Evolutionary conservation across 768 basidiomycete species (phyloP), one percentile per base, ranked within the genome.

Genomic region (Galerina marginata): DNA sequence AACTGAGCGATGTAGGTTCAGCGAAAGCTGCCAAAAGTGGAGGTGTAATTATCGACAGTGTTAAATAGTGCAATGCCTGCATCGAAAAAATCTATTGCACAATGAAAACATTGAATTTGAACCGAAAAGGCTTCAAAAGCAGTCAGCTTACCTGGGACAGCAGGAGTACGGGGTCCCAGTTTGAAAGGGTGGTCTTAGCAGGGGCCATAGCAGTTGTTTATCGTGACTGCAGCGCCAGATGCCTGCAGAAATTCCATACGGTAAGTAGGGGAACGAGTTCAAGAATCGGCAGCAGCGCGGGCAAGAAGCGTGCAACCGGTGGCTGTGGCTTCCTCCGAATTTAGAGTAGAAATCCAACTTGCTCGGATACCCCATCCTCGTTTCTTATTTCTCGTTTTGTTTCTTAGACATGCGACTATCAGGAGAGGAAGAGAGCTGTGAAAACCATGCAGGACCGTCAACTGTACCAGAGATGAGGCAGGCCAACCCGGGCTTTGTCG

Each of bases 61-160:
- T 91, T 60, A 99, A 79, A 76, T 99, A 99, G 77, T 99, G 97
- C 37, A 98, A 76, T 0, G 94, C 88, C 77, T 99, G 96, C 70
- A 99, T 81, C 7, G 93, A 87, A 62, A 99, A 85, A 67, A 99
- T 99, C 94, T 99, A 67, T 60, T 29, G 44, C 44, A 33, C 36
- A 40, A 25, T 33, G n/a, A 57, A n/a, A 54, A 57, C 23, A 46
- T 39, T 38, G 23, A 57, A 15, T 48, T 43, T 20, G 47, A 26
- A 43, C 6, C 12, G 33, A 9, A 55, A 38, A 23, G 49, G 6
- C 26, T 14, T 37, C 33, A 14, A 33, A 38, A 33, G 29, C 9
- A 14, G 6, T 11, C 20, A 20, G 72, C 80, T 59, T 57, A 86
- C 95, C 81, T 97, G 95, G 59, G 93, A 94, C 65, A 95, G 80